phyloP scores from a whole-genome alignment of 1,139 yeast genomes.

The Tardiomyces depauwii region DNA sequence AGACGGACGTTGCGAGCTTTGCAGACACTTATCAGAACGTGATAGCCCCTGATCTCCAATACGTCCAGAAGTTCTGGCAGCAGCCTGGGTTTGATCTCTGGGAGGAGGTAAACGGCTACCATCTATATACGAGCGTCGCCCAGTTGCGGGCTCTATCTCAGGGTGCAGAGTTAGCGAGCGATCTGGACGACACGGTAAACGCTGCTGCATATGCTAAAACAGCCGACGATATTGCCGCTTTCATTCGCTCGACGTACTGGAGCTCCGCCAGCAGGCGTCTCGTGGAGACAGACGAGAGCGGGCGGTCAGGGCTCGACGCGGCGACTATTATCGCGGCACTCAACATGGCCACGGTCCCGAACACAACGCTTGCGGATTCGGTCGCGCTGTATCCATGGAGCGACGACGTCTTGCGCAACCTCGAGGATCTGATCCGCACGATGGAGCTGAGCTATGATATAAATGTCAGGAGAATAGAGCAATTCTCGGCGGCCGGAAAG shows the following conservation, averaged over 20 bases:
- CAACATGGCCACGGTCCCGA: conserved; percentile 16
- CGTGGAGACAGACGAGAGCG: conserved; percentile 23
- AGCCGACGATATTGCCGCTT: too few species aligned
- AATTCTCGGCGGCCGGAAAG: not conserved
- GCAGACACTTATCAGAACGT: conserved; percentile 25
- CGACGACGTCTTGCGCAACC: conserved; percentile 5
- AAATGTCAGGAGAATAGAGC: conserved; percentile 27
- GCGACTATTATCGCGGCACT: conserved; percentile 40
- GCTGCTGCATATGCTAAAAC: not conserved
- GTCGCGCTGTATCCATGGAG: conserved; percentile 61
- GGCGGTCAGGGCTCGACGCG: conserved; percentile 66
- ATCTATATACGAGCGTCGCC: conserved; percentile 67
- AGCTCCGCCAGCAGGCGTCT: conserved; percentile 27
- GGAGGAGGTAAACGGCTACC: conserved; percentile 75
- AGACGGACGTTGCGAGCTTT: conserved; percentile 25
- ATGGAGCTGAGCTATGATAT: conserved; percentile 71
- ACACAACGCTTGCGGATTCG: too few species aligned
- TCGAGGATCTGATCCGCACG: conserved; percentile 39
- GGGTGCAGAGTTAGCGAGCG: conserved; percentile 40
- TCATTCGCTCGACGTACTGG: conserved; percentile 13
- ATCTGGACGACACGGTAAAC: conserved; percentile 16
- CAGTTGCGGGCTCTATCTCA: conserved; percentile 59
- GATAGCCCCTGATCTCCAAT: conserved; percentile 60
- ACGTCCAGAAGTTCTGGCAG: conserved; percentile 54
- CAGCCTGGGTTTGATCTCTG: conserved; percentile 70